These are phyloP conservation scores for Stemphylium beticola DNA, from an alignment of 2,329 filamentous ascomycete genomes.

Conservation along the genomic window DNA sequence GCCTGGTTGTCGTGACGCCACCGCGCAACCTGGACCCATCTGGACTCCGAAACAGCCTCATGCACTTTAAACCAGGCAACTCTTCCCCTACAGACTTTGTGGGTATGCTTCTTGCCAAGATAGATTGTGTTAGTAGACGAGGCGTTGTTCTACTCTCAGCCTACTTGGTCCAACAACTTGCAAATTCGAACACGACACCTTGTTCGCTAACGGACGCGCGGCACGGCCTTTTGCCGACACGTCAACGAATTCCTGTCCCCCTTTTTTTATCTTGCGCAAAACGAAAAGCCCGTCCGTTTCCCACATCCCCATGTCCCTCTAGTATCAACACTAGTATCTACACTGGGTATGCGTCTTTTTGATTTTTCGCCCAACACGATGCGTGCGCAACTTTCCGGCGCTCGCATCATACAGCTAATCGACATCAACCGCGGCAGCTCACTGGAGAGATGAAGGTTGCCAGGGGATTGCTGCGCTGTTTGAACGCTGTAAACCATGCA, in stretches of 20 bases:
- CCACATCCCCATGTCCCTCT: background rate
- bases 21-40: conserved; percentile 23
- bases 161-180: conserved; percentile 4
- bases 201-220: conserved; percentile 22
- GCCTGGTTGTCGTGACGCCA: conserved; percentile 27
- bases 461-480: background rate
- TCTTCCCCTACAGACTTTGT: conserved; percentile 1
- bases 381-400: background rate
- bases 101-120: conserved; percentile 3
- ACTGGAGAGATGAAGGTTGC: no score
- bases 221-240: conserved; percentile 16
- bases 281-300: conserved; percentile 1
- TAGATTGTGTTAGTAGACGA: background rate
- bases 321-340: conserved; percentile 1
- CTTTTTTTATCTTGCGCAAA: conserved; percentile 1
- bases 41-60: conserved; percentile 22
- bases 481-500: conserved; percentile 32
- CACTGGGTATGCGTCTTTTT: conserved; percentile 3
- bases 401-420: background rate
- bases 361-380: background rate
- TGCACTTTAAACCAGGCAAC: conserved; percentile 13
- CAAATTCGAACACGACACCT: conserved; percentile 21
- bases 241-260: background rate
- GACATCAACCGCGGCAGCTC: no score
- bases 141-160: conserved; percentile 12